phyloP scores from a whole-genome alignment of 805 yeast genomes.

The Yamadazyma philogaea region DNA sequence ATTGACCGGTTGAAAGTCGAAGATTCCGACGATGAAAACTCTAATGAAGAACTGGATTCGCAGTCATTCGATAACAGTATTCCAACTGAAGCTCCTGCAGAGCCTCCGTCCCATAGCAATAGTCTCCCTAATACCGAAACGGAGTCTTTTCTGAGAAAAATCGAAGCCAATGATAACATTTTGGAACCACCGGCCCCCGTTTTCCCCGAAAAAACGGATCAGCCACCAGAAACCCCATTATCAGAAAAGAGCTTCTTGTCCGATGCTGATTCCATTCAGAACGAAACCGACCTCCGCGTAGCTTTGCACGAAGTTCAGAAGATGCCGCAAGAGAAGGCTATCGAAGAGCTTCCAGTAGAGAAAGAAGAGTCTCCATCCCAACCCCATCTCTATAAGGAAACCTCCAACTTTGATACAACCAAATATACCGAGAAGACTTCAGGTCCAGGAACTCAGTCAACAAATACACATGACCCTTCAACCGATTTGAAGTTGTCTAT shows the following conservation, averaged over 20 bases:
- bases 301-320: background rate
- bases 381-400: background rate
- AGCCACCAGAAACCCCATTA: constrained; percentile 27
- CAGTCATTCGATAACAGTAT: too few species aligned
- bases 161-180: background rate
- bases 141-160: too few species aligned
- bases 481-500: constrained; percentile 21
- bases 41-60: background rate
- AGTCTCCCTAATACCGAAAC: too few species aligned
- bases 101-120: too few species aligned
- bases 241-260: constrained; percentile 37
- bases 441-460: background rate
- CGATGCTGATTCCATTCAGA: constrained; percentile 40
- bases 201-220: constrained; percentile 12
- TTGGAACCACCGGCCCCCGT: constrained; percentile 32
- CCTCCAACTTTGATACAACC: background rate
- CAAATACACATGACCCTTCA: background rate
- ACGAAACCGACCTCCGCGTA: constrained; percentile 28
- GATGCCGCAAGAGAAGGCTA: constrained; percentile 20
- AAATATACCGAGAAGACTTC: background rate
- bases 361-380: background rate
- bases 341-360: constrained; percentile 1
- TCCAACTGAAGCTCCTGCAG: background rate
- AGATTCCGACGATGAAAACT: constrained; percentile 15
- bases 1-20: constrained; percentile 27